Conservation (phyloP, 139 green algal genomes). For the Chlorella sp. region DNA sequence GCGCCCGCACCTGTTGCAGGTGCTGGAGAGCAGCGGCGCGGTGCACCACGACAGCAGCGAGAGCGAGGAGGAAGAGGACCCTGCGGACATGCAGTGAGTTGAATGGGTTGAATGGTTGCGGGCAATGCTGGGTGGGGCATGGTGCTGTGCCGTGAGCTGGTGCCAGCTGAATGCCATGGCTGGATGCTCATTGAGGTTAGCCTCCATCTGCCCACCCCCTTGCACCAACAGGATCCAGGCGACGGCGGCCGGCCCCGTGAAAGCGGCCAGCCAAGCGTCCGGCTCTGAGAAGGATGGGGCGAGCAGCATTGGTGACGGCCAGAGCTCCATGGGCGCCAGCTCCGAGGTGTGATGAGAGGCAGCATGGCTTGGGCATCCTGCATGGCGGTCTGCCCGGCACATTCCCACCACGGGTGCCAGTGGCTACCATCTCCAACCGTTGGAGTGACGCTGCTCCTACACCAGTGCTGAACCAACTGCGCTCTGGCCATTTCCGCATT, state of each 20-base stretch:
- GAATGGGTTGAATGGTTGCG: neutral
- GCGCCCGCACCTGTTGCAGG: neutral
- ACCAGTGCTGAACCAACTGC: too few relatives aligned
- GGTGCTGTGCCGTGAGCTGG: neutral
- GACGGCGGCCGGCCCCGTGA: neutral
- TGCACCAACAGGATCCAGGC: neutral
- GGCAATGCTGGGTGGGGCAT: too few relatives aligned
- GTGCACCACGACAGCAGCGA: neutral
- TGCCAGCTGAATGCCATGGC: neutral
- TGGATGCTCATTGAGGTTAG: too few relatives aligned
- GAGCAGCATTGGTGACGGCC: neutral
- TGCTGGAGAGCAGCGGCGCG: neutral
- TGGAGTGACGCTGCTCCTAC: too few relatives aligned
- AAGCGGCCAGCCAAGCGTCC: neutral
- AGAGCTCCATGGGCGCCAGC: neutral
- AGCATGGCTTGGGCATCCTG: too few relatives aligned
- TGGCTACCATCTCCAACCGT: too few relatives aligned
- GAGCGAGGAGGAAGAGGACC: conserved; percentile 2
- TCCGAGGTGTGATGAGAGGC: neutral
- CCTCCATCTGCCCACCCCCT: neutral
- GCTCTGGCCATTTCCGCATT: too few relatives aligned
- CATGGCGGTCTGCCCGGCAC: too few relatives aligned
- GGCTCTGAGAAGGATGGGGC: neutral
- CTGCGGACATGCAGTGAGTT: neutral
- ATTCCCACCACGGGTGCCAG: too few relatives aligned